Evolutionary conservation across 1,139 yeast genomes (phyloP), one percentile per base, ranked within the genome.

Genomic region (Pichia sp.): DNA sequence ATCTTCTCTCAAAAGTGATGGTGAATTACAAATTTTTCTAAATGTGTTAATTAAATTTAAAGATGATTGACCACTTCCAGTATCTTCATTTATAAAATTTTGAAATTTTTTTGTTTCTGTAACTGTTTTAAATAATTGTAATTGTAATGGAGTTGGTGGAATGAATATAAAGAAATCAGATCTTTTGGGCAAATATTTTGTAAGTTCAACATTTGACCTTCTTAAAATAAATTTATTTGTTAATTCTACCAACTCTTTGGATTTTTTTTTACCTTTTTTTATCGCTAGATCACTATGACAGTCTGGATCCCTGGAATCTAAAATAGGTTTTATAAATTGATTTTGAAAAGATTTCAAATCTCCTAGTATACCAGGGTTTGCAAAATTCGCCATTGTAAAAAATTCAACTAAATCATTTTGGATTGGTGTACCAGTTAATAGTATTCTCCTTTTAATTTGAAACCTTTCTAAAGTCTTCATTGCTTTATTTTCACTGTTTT

Each of bases 381-480:
- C 72, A 65, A 91, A 91, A 62, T 90, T 86, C 8, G 86, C 79
- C 64, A 93, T 80, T 14, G 87, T 85, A 67, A 73, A 89, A 65
- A 87, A 93, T 64, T 93, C 99, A 2, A 73, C 73, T 51, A 95
- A 75, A 66, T 93, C 96, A 67, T 93, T 93, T 66, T 93, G 99
- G 36, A 93, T 88, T 0, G 99, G 99, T 0, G 99, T 93, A 0
- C 99, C 99, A 0, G 96, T 82, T 11, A 93, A 70, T 25, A 93
- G 65, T 5, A 93, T 71, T 58, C 84, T 80, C 47, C 73, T 77
- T 16, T 75, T 73, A 5, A 87, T 76, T 42, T 80, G 73, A 29
- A 91, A 69, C 2, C 73, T 68, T 44, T 77, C 77, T 49, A 91
- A 72, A 0, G 82, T 79, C 56, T 80, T 81, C 51, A 89, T 73